Percentiles rank a stretch among this genome's conserved stretches.
phyloP scores from a whole-genome alignment of 2,329 filamentous ascomycete genomes.

The Leptodontidium sp. region DNA sequence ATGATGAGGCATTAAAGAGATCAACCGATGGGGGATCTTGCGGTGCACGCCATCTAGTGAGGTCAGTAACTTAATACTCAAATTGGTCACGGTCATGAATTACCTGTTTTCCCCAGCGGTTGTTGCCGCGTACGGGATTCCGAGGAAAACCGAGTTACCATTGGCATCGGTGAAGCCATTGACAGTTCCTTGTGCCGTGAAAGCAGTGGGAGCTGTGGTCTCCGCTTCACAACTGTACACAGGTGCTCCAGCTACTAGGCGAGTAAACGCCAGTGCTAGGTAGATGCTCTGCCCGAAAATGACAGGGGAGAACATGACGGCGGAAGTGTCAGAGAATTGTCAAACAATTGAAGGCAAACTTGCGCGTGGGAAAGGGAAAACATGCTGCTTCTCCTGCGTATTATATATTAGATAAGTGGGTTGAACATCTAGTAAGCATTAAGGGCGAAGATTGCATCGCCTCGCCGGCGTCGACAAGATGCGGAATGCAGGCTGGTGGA shows the following conservation, averaged over 20 bases:
- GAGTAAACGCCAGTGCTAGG: constrained; percentile 6
- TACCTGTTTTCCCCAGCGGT: constrained; percentile 52
- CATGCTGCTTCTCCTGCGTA: background rate
- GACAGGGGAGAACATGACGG: constrained; percentile 11
- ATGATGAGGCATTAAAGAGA: constrained; percentile 36
- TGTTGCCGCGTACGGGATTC: constrained; percentile 51
- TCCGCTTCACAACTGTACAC: background rate
- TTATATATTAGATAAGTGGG: constrained; percentile 3
- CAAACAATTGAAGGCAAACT: constrained; percentile 1
- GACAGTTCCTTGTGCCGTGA: constrained; percentile 46
- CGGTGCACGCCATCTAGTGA: constrained; percentile 45
- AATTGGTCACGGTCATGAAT: background rate
- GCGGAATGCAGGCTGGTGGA: background rate
- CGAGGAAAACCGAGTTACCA: constrained; percentile 49
- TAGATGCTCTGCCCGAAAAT: constrained; percentile 6
- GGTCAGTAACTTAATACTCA: background rate
- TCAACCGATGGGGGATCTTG: constrained; percentile 38
- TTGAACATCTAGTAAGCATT: background rate
- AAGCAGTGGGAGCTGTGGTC: constrained; percentile 23
- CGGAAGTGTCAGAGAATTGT: background rate
- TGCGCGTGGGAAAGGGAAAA: background rate
- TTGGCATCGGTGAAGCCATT: constrained; percentile 49
- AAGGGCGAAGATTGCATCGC: background rate
- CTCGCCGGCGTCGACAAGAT: background rate
- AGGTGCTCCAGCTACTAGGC: background rate